Evolutionary conservation across 208 protist genomes (phyloP).

Genomic region (Wallacemonas sp.): DNA sequence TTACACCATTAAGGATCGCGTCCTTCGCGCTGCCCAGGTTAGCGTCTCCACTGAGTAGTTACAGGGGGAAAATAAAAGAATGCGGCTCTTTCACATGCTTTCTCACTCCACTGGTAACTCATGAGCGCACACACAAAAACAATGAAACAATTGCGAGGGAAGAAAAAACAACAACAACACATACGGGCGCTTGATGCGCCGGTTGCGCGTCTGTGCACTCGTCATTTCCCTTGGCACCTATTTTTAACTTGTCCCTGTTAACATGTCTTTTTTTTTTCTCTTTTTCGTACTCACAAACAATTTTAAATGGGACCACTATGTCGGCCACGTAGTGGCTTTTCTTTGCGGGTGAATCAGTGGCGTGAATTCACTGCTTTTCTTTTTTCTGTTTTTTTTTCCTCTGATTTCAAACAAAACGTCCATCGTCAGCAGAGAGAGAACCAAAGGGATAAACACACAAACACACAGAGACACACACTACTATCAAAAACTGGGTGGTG

Average conservation of each 20-base stretch:
- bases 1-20: constrained; percentile 84
- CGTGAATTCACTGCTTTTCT: background rate
- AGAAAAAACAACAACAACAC: background rate
- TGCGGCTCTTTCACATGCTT: background rate
- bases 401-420: constrained; percentile 20
- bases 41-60: constrained; percentile 59
- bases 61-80: too few relatives aligned
- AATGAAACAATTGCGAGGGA: background rate
- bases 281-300: constrained; percentile 30
- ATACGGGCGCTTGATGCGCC: background rate
- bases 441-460: background rate
- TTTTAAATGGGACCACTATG: constrained; percentile 7
- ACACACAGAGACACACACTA: background rate
- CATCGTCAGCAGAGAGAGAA: background rate
- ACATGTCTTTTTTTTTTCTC: constrained; percentile 21
- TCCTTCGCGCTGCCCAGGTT: constrained; percentile 92
- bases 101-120: background rate
- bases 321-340: background rate
- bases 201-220: background rate
- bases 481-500: too few relatives aligned
- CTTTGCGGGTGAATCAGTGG: background rate
- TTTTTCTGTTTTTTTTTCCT: constrained; percentile 9
- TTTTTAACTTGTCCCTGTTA: background rate
- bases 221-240: background rate
- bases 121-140: background rate